These are phyloP conservation scores for Scheffersomyces stambukii DNA, from an alignment of 1,139 yeast species.

Conservation along the genomic window DNA sequence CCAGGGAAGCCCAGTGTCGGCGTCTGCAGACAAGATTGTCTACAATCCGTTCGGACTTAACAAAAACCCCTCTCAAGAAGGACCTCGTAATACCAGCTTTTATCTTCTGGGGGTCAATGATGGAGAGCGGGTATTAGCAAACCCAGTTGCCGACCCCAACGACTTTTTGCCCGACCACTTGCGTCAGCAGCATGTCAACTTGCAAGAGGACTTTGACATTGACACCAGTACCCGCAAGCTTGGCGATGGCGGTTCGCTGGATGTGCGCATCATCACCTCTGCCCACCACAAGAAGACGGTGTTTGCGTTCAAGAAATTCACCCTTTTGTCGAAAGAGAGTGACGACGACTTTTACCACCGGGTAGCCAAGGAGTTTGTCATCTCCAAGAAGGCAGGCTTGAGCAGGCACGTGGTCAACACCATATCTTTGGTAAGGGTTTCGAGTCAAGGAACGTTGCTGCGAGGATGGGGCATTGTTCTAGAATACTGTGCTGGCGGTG, in stretches of 20 bases:
- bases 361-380: constrained; percentile 58
- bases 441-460: constrained; percentile 48
- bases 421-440: constrained; percentile 52
- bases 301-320: constrained; percentile 63
- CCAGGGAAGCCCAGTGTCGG: constrained; percentile 2
- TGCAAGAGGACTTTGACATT: constrained; percentile 58
- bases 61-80: constrained; percentile 30
- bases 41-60: constrained; percentile 47
- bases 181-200: constrained; percentile 45
- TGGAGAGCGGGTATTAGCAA: constrained; percentile 45
- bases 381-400: constrained; percentile 48
- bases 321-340: constrained; percentile 55
- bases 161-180: constrained; percentile 54
- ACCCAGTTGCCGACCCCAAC: constrained; percentile 70
- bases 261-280: constrained; percentile 51
- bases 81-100: constrained; percentile 37
- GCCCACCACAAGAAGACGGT: constrained; percentile 35
- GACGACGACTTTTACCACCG: constrained; percentile 65
- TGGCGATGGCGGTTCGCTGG: constrained; percentile 74
- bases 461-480: constrained; percentile 78
- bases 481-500: constrained; percentile 60
- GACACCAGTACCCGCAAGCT: constrained; percentile 45
- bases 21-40: constrained; percentile 30
- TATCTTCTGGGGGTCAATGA: constrained; percentile 36
- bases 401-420: constrained; percentile 60